phyloP scores from a whole-genome alignment of 345 rosid genomes.

The Sonneratia alba region DNA sequence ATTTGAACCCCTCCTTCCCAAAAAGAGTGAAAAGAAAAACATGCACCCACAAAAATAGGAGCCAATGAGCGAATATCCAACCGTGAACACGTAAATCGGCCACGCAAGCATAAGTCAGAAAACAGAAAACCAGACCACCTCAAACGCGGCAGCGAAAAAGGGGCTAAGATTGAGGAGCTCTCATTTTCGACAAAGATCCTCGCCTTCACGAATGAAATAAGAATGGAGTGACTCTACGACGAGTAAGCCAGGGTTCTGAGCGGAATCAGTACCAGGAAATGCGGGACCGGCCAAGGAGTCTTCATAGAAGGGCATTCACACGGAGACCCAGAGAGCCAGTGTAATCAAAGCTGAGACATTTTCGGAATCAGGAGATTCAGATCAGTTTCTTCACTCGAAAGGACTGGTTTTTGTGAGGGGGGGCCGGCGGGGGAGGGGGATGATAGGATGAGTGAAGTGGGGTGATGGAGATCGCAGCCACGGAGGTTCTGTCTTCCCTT shows the following conservation, averaged over 20 bases:
- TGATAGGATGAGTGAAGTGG: neutral
- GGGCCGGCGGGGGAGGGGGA: no score
- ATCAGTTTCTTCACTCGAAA: neutral
- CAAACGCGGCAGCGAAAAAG: slow-evolving; percentile 1
- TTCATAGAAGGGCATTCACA: slow-evolving; percentile 37
- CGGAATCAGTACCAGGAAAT: slow-evolving; percentile 22
- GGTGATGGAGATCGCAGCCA: neutral
- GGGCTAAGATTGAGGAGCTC: slow-evolving; percentile 6
- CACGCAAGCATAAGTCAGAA: neutral
- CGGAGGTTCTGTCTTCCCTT: neutral
- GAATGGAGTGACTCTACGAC: neutral
- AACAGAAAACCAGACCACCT: neutral
- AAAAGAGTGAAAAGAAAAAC: neutral
- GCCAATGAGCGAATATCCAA: neutral
- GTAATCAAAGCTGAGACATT: neutral
- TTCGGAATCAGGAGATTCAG: neutral
- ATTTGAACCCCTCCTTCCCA: neutral
- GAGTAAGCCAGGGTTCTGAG: slow-evolving; percentile 16
- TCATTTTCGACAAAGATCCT: neutral
- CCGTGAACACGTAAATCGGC: slow-evolving; percentile 5
- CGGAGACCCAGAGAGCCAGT: neutral
- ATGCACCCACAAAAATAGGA: neutral
- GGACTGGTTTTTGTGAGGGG: no score
- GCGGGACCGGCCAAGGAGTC: slow-evolving; percentile 42
- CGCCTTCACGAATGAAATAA: neutral